Evolutionary conservation across 306 rosid species (phyloP), one percentile per base, ranked within the genome.

Genomic region (Sesbania bispinosa): DNA sequence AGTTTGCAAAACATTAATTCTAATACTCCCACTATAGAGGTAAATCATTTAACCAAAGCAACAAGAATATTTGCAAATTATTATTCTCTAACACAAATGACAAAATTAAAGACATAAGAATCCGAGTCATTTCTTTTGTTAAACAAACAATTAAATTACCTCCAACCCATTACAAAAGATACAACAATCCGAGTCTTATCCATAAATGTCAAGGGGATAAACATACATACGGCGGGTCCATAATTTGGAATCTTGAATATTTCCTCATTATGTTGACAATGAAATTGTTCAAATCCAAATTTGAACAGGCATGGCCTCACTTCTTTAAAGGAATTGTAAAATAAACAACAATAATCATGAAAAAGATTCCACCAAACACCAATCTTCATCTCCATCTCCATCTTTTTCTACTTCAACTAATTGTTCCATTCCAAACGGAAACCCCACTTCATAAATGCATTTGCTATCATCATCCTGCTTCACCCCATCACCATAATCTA

Each of bases 331-430:
- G 2, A 19, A 19, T 18, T 26, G 26, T 9, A 1, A 48, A 21
- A 26, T 7, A 35, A 4, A 51, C 14, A 68, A n/a, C 50, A 30
- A 9, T 32, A 14, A 57, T 85, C 83, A 85, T 15, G 53, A 52
- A 54, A 30, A 59, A 35, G 51, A 76, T 53, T 78, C 86, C 68
- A 90, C 90, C 15, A 85, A 29, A 41, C 77, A 88, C 92, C 92
- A 88, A 53, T 62, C 88, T 23, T 82, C 90, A 43, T 85, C 88
- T 38, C 0, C 9, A 27, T 36, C n/a, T n/a, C n/a, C 65, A 39
- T 26, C 58, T 4, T n/a, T 38, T 69, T 69, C 74, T 63, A 23
- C 71, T 62, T 82, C 88, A 29, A 51, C 75, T 53, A n/a, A n/a
- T n/a, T 78, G 81, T 10, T 84, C 82, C 50, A 75, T 9, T 78